These are phyloP conservation scores for Hordeum vulgare DNA, from an alignment of 176 grass and related monocot species.

Conservation along the genomic window DNA sequence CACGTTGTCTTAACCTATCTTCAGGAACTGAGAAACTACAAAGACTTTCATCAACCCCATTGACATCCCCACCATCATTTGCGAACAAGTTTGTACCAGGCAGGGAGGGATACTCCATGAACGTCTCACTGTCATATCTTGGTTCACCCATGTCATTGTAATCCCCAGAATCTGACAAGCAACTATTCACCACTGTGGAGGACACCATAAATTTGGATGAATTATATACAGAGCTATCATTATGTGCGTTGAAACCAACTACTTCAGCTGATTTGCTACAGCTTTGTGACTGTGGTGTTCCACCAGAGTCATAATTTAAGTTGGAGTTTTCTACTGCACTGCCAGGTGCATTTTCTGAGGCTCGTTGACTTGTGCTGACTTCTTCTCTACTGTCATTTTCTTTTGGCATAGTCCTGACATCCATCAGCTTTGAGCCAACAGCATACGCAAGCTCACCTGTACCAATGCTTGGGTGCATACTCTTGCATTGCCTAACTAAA, in stretches of 20 bases:
- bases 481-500: slow-evolving; percentile 77
- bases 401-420: slow-evolving; percentile 78
- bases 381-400: slow-evolving; percentile 47
- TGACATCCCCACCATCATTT: slow-evolving; percentile 34
- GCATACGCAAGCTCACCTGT: slow-evolving; percentile 89
- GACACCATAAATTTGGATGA: slow-evolving; percentile 30
- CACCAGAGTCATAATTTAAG: slow-evolving; percentile 45
- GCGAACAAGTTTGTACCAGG: slow-evolving; percentile 61
- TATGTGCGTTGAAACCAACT: slow-evolving; percentile 49
- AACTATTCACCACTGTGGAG: slow-evolving; percentile 46
- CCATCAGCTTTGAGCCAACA: slow-evolving; percentile 94
- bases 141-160: slow-evolving; percentile 61
- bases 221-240: slow-evolving; percentile 37
- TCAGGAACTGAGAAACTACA: slow-evolving; percentile 44
- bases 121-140: slow-evolving; percentile 68
- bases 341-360: slow-evolving; percentile 28
- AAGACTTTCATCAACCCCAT: slow-evolving; percentile 35
- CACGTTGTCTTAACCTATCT: slow-evolving; percentile 34
- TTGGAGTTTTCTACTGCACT: slow-evolving; percentile 25
- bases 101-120: slow-evolving; percentile 54
- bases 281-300: slow-evolving; percentile 21
- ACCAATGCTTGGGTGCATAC: slow-evolving; percentile 87
- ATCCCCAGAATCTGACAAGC: slow-evolving; percentile 40
- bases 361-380: slow-evolving; percentile 39
- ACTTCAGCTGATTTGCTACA: slow-evolving; percentile 64